Conservation (phyloP, 1,139 yeast genomes). For the Debaryomyces nepalensis region DNA sequence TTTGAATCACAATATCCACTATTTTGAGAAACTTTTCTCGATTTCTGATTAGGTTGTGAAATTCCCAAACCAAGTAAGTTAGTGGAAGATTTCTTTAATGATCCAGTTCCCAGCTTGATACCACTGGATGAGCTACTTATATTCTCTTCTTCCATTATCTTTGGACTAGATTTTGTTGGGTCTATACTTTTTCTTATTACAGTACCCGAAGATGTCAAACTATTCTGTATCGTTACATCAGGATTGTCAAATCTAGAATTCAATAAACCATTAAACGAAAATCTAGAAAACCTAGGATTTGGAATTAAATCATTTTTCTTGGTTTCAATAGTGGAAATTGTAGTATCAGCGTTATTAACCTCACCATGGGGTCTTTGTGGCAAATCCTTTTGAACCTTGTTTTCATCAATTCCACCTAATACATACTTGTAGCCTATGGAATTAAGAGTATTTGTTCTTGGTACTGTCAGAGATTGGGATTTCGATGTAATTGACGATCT, state of each 20-base stretch:
- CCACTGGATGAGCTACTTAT: constrained; percentile 6
- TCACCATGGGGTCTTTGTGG: constrained; percentile 11
- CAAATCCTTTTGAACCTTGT: constrained; percentile 9
- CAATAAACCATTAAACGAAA: constrained; percentile 48
- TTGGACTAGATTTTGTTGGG: constrained; percentile 1
- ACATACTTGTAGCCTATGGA: constrained; percentile 28
- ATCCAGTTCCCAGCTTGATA: constrained; percentile 19
- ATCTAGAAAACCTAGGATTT: constrained; percentile 50
- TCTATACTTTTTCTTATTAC: constrained; percentile 30
- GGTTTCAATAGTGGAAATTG: neutral
- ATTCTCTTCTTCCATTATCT: constrained; percentile 8
- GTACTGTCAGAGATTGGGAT: constrained; percentile 7
- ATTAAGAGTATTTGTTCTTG: constrained; percentile 4
- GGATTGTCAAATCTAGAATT: constrained; percentile 31
- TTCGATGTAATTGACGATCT: constrained; percentile 8
- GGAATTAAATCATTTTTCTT: constrained; percentile 36
- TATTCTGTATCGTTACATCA: constrained; percentile 34
- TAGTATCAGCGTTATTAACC: neutral
- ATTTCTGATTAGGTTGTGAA: constrained; percentile 16
- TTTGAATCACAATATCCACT: constrained; percentile 12
- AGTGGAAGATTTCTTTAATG: constrained; percentile 30
- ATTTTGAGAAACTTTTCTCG: constrained; percentile 14
- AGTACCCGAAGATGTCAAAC: constrained; percentile 36
- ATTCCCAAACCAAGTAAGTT: constrained; percentile 42
- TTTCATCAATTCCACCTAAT: constrained; percentile 31